A percentile compares a stretch with the other conserved stretches of the same genome.
Conservation (phyloP, 2,329 filamentous ascomycete species). For the Lasiodiplodia citricola region DNA sequence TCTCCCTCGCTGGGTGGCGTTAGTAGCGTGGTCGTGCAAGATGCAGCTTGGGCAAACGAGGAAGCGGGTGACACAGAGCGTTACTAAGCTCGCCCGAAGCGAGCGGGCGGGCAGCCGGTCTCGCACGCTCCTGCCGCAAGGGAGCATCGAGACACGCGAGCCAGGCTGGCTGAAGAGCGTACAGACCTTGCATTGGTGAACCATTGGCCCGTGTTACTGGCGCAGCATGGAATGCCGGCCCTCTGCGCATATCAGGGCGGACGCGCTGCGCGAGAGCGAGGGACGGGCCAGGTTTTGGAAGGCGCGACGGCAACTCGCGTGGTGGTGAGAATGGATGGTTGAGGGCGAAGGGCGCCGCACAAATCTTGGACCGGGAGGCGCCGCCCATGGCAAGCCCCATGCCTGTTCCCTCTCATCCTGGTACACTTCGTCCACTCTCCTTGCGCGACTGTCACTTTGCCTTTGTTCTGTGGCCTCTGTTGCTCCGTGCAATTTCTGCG, state of each 20-base stretch:
- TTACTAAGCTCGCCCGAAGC: constrained; percentile 11
- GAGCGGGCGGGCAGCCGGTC: constrained; percentile 4
- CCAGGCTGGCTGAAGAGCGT: constrained; percentile 24
- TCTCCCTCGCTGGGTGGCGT: constrained; percentile 23
- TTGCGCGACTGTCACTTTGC: constrained; percentile 2
- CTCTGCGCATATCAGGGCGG: neutral
- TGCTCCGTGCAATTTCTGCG: constrained; percentile 2
- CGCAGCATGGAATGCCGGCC: constrained; percentile 3
- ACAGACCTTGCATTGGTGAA: constrained; percentile 20
- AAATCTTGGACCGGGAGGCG: neutral
- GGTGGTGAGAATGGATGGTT: neutral
- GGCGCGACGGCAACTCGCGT: neutral
- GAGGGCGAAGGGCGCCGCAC: neutral
- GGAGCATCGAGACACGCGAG: constrained; percentile 22
- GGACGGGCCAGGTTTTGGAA: too few species aligned
- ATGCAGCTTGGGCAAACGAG: neutral
- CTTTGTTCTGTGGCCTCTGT: constrained; percentile 1
- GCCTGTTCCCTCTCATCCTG: constrained; percentile 1
- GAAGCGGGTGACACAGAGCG: neutral
- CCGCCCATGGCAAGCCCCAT: neutral
- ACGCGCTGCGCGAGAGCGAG: neutral
- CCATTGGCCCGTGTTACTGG: constrained; percentile 1
- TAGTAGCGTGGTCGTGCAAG: constrained; percentile 12
- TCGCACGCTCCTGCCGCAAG: constrained; percentile 6
- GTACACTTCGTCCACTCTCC: constrained; percentile 6